Conservation (phyloP, 495 filamentous ascomycete genomes). For the Articulospora tetracladia region DNA sequence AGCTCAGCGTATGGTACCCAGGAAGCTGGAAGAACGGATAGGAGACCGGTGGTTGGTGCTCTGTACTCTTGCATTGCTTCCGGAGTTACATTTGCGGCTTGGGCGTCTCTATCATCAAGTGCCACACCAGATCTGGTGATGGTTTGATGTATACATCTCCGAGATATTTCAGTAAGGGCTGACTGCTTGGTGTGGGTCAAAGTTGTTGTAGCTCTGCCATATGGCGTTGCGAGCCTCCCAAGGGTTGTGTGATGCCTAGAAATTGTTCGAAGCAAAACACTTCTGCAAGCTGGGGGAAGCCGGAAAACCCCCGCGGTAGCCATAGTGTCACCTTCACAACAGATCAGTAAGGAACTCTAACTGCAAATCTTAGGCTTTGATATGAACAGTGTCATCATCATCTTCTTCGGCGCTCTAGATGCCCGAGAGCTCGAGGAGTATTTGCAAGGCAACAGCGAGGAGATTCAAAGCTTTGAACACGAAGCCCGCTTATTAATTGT, state of each 20-base stretch:
- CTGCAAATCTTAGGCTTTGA: too few relatives aligned
- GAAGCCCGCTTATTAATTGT: too few relatives aligned
- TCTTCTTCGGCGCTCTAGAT: too few relatives aligned
- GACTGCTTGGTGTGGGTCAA: background rate
- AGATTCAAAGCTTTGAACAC: too few relatives aligned
- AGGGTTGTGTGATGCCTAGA: background rate
- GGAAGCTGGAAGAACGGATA: constrained; percentile 69
- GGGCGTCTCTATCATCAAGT: background rate
- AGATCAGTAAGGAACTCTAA: background rate
- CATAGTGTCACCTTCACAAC: background rate
- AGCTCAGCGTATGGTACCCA: constrained; percentile 94
- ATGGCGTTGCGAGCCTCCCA: background rate
- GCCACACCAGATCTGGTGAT: background rate
- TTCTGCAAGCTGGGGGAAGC: background rate
- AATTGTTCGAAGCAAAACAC: background rate
- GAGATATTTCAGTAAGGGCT: background rate
- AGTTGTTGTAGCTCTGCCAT: background rate
- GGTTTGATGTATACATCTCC: background rate
- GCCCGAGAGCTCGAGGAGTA: too few relatives aligned
- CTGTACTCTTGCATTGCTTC: constrained; percentile 42
- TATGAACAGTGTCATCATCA: too few relatives aligned
- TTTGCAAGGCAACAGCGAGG: too few relatives aligned
- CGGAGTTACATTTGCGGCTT: background rate
- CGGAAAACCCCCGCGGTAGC: background rate
- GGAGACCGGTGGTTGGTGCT: constrained; percentile 68